Percentiles rank a stretch among this genome's conserved stretches.
These are phyloP conservation scores for Boeremia exigua DNA, from an alignment of 2,329 filamentous ascomycete genomes.

Conservation along the genomic window DNA sequence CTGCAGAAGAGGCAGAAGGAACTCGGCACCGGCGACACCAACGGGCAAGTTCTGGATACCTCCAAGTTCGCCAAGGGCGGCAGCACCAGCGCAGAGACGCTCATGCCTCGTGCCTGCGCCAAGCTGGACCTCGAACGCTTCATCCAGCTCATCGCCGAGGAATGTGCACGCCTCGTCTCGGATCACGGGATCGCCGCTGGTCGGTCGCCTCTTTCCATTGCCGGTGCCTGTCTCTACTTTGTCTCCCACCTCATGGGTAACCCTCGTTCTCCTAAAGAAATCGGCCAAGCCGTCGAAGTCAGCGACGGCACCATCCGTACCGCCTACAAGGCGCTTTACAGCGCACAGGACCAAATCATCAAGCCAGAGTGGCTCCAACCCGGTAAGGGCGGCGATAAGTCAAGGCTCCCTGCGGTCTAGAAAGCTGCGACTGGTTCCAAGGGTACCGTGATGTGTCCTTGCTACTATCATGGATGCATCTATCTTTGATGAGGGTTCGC, in stretches of 20 bases:
- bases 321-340: slow-evolving; percentile 88
- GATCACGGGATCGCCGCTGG: slow-evolving; percentile 83
- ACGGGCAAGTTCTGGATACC: slow-evolving; percentile 56
- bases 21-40: slow-evolving; percentile 30
- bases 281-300: slow-evolving; percentile 82
- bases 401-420: slow-evolving; percentile 45
- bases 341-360: slow-evolving; percentile 74
- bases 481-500: neutral
- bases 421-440: too few species aligned
- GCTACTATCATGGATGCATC: neutral
- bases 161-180: slow-evolving; percentile 78
- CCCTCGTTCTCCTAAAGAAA: slow-evolving; percentile 81
- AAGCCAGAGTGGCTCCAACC: slow-evolving; percentile 72
- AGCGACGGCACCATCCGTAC: slow-evolving; percentile 97
- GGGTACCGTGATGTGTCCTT: neutral
- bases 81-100: slow-evolving; percentile 78
- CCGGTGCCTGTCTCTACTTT: slow-evolving; percentile 97
- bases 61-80: slow-evolving; percentile 66
- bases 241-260: slow-evolving; percentile 85
- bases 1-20: slow-evolving; percentile 67
- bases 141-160: slow-evolving; percentile 79
- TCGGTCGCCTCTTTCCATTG: slow-evolving; percentile 90
- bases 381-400: slow-evolving; percentile 70
- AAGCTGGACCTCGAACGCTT: slow-evolving; percentile 77
- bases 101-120: slow-evolving; percentile 89